A percentile compares a stretch with the other conserved stretches of the same genome.
phyloP scores from a whole-genome alignment of 2,329 filamentous ascomycete genomes.

The Neocucurbitaria cava region DNA sequence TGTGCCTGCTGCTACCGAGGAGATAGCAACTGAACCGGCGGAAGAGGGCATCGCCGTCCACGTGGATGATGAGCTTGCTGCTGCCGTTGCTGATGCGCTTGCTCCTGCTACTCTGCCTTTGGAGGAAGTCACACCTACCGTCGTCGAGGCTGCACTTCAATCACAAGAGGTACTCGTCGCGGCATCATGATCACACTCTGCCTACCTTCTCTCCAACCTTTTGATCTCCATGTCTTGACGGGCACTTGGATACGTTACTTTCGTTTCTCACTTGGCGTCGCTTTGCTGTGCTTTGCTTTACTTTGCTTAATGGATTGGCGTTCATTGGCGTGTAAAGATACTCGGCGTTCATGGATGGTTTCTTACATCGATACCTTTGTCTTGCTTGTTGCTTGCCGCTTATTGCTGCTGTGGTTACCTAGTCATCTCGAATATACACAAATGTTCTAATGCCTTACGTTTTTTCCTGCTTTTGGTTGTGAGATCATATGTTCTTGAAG shows the following conservation, averaged over 20 bases:
- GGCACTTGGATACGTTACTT: background rate
- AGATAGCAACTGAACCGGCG: background rate
- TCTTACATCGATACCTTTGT: no score
- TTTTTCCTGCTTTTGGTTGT: no score
- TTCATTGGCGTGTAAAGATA: background rate
- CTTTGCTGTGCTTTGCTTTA: background rate
- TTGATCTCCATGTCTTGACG: background rate
- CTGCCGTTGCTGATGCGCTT: background rate
- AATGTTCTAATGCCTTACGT: no score
- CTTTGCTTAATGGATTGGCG: background rate
- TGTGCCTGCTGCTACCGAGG: background rate
- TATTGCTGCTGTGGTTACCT: no score
- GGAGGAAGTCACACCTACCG: background rate
- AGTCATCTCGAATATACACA: no score
- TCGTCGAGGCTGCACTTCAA: background rate
- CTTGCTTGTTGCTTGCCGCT: no score
- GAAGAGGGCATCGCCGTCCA: background rate
- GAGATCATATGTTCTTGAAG: no score
- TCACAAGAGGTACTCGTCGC: background rate
- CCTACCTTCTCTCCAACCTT: background rate
- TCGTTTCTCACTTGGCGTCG: no score
- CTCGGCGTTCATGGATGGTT: background rate
- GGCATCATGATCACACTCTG: background rate
- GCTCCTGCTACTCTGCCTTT: background rate
- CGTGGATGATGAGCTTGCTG: background rate